phyloP scores from a whole-genome alignment of 345 rosid genomes.

The Populus deltoides region DNA sequence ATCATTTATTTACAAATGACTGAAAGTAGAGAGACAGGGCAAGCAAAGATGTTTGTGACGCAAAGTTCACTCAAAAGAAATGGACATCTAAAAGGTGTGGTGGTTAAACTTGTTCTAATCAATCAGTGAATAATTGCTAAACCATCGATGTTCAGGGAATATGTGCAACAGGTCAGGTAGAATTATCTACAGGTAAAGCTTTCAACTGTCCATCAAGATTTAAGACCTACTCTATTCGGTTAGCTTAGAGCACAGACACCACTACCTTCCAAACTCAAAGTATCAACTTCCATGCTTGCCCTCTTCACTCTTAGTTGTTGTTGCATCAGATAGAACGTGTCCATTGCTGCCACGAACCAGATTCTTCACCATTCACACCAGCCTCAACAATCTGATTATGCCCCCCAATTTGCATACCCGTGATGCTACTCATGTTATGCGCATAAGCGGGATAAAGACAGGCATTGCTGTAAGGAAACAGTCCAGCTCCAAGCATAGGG shows the following conservation, averaged over 20 bases:
- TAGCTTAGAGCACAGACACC: constrained; percentile 17
- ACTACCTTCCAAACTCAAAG: constrained; percentile 16
- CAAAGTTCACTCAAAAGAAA: constrained; percentile 11
- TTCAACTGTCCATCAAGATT: constrained; percentile 21
- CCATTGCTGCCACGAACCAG: constrained; percentile 19
- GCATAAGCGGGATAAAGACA: constrained; percentile 35
- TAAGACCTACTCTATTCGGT: constrained; percentile 16
- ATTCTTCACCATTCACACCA: constrained; percentile 27
- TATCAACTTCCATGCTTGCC: constrained; percentile 21
- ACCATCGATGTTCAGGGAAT: constrained; percentile 14
- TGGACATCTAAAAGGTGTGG: constrained; percentile 13
- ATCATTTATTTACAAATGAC: constrained; percentile 22
- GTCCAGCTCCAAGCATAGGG: constrained; percentile 35
- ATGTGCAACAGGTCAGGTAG: constrained; percentile 25
- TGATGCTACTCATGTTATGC: constrained; percentile 30
- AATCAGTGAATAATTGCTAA: constrained; percentile 37
- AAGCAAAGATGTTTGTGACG: constrained; percentile 18
- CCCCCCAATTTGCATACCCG: constrained; percentile 8
- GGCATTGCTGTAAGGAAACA: constrained; percentile 27
- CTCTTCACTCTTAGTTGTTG: constrained; percentile 22
- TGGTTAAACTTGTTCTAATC: constrained; percentile 22
- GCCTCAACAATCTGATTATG: not conserved
- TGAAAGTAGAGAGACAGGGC: constrained; percentile 18
- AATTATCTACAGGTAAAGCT: constrained; percentile 24
- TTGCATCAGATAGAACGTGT: constrained; percentile 10